Evolutionary conservation across 2,329 filamentous ascomycete genomes (phyloP), one percentile per base, ranked within the genome.

Genomic region (Arachnomyces sp.): DNA sequence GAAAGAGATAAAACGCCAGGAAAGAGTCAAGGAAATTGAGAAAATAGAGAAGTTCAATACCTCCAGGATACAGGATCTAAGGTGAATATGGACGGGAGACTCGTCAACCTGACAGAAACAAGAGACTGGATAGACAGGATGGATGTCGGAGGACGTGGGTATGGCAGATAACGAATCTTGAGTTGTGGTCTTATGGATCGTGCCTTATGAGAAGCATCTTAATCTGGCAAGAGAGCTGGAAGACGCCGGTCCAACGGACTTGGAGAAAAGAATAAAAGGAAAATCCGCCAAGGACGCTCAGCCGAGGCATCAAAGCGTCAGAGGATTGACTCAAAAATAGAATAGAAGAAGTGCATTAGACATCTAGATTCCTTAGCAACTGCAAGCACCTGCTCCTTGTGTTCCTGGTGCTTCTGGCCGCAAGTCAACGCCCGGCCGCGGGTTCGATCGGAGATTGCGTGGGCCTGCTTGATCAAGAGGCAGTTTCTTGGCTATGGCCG

Each of bases 401-500:
- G 78, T 78, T 42, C 68, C 70, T 49, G 78, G 71, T 40, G 77
- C 68, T 57, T 81, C 74, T 28, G 75, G 75, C 52, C 80, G 73
- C 48, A 86, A 66, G 61, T 85, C 80, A 29, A 86, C 82, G 39
- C 81, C 81, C 42, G 74, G 71, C 50, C 77, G 70, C 49, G 75
- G 72, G 49, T 74, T 76, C 43, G 76, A 67, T 53, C 89, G 76
- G 59, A 89, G 74, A 63, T 89, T 89, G 61, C 90, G 80, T 48
- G 90, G 87, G n/a, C 89, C 90, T 37, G 82, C 89, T 67, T 96
- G 92, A 60, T 98, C 92, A 53, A 96, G 81, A 25, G 92, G 92
- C 50, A 98, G 75, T 69, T 95, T 96, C 82, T 90, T 95, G 47
- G 92, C 92, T 61, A 98, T 96, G 43, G 88, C 88, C 31, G 90